Percentiles rank a stretch among this genome's conserved stretches.
Evolutionary conservation across 1,284 basidiomycete genomes (phyloP).

Genomic region (Papiliotrema fonsecae): DNA sequence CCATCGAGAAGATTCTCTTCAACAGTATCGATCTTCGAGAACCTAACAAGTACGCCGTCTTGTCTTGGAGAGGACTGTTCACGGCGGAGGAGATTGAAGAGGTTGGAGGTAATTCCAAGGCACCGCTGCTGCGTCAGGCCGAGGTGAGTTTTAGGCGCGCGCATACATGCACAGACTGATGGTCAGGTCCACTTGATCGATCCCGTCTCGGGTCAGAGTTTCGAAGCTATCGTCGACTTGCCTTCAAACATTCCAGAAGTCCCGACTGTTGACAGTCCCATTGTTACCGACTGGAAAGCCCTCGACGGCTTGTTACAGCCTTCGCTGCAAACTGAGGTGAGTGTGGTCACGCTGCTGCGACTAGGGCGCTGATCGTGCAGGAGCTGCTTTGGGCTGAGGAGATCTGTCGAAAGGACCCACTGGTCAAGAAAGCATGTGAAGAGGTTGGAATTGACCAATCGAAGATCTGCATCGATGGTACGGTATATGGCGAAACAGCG

Average conservation of each 20-base stretch:
- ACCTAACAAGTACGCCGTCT: conserved; percentile 41
- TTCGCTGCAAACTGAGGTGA: conserved; percentile 47
- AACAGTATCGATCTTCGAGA: conserved; percentile 44
- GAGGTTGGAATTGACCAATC: conserved; percentile 47
- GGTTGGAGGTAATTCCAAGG: conserved; percentile 9
- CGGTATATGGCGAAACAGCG: conserved; percentile 5
- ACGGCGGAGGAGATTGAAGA: conserved; percentile 30
- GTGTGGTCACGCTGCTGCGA: background rate
- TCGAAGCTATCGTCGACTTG: conserved; percentile 42
- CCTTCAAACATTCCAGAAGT: conserved; percentile 37
- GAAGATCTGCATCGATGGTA: conserved; percentile 46
- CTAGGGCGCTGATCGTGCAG: conserved; percentile 3
- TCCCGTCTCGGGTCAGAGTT: conserved; percentile 42
- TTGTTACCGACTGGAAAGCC: conserved; percentile 36
- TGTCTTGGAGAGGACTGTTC: conserved; percentile 40
- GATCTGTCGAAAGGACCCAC: conserved; percentile 44
- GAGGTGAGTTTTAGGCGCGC: conserved; percentile 30
- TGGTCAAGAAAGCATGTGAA: conserved; percentile 44
- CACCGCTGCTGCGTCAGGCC: conserved; percentile 29
- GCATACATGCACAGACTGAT: background rate
- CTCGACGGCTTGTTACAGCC: conserved; percentile 49
- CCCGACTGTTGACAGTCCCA: conserved; percentile 19
- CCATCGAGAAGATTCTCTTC: conserved; percentile 31
- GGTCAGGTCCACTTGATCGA: conserved; percentile 46
- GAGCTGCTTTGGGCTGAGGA: conserved; percentile 51